Conservation (phyloP, 1,139 yeast species). For the Suhomyces taliae region DNA sequence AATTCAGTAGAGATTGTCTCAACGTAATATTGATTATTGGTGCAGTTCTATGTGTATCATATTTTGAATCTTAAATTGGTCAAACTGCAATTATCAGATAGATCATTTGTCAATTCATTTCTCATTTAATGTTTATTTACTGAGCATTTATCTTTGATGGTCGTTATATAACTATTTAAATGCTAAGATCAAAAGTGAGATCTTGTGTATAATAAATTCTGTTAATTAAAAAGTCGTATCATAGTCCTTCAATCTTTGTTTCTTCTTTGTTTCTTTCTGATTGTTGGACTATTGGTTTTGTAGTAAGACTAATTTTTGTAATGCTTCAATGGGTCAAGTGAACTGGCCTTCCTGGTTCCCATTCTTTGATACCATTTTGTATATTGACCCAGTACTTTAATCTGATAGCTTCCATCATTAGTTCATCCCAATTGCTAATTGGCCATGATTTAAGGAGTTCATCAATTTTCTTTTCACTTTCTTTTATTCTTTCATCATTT, state of each 20-base stretch:
- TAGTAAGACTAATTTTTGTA: not conserved
- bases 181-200: slow-evolving; percentile 7
- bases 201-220: slow-evolving; percentile 7
- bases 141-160: not conserved
- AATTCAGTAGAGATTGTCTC: too few species aligned
- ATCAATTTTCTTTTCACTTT: slow-evolving; percentile 36
- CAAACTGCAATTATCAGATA: too few species aligned
- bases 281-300: too few species aligned
- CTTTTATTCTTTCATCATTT: slow-evolving; percentile 53
- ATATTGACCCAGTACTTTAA: slow-evolving; percentile 86
- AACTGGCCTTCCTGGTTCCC: slow-evolving; percentile 73
- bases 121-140: slow-evolving; percentile 6
- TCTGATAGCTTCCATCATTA: slow-evolving; percentile 66
- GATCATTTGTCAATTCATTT: slow-evolving; percentile 4
- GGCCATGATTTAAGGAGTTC: slow-evolving; percentile 30
- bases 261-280: too few species aligned
- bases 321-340: slow-evolving; percentile 53
- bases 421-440: slow-evolving; percentile 47
- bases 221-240: not conserved
- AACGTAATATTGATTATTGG: too few species aligned
- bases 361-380: slow-evolving; percentile 68
- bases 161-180: slow-evolving; percentile 2
- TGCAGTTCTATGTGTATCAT: too few species aligned
- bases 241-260: too few species aligned
- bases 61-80: too few species aligned